Evolutionary conservation across 2,329 filamentous ascomycete genomes (phyloP).

Genomic region (Trichocomaceae sp.): DNA sequence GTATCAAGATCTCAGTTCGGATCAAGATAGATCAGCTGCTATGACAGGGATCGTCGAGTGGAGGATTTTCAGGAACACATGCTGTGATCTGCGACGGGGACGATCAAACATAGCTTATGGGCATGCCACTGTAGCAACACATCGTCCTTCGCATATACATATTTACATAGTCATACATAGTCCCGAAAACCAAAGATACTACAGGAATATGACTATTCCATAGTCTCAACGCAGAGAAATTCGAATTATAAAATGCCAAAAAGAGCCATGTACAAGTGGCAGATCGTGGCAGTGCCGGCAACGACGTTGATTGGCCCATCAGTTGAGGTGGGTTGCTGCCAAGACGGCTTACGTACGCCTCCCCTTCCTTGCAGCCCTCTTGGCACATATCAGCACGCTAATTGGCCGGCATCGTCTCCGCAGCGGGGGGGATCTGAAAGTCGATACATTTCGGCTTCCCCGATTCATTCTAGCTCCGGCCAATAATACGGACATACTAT

Average conservation of each 20-base stretch:
- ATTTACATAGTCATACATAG: no score
- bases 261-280: not conserved
- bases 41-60: constrained; percentile 13
- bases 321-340: not conserved
- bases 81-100: constrained; percentile 9
- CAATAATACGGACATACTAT: not conserved
- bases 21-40: constrained; percentile 12
- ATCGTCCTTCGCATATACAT: not conserved
- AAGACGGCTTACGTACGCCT: constrained; percentile 2
- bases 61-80: constrained; percentile 13
- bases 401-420: not conserved
- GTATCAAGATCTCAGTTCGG: constrained; percentile 3
- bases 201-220: no score
- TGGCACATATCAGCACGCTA: not conserved
- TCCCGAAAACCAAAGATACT: no score
- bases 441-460: constrained; percentile 4
- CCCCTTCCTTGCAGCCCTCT: not conserved
- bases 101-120: constrained; percentile 12
- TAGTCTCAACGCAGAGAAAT: not conserved
- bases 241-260: not conserved
- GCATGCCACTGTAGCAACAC: not conserved
- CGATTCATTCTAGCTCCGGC: not conserved
- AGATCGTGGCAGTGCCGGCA: constrained; percentile 6
- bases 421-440: not conserved
- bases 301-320: not conserved